Evolutionary conservation across 2,329 filamentous ascomycete genomes (phyloP), one percentile per base, ranked within the genome.

Genomic region (Botrytis byssoidea): DNA sequence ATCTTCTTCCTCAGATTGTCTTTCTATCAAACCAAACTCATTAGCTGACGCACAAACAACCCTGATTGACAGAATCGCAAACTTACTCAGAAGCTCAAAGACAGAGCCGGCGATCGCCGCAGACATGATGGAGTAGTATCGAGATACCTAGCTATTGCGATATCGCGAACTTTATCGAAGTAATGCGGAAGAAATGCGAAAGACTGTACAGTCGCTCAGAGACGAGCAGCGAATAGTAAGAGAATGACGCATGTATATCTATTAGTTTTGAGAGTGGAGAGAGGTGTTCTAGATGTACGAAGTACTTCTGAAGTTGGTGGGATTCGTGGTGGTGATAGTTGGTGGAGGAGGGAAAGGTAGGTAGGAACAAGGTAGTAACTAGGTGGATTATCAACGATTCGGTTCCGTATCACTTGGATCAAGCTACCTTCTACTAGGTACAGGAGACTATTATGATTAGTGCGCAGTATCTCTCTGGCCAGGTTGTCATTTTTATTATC

Each of bases 31-130:
- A 22, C 42, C 48, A 22, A 12, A 29, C 16, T 10, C n/a, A 65
- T 80, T 75, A 80, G 78, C 74, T 71, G 65, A n/a, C 67, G 74
- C 67, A 66, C 66, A 55, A n/a, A n/a, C 20, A 65, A 35, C 40
- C 63, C 4, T 10, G 32, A 37, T 44, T 35, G n/a, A 42, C 42
- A 20, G 35, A 51, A 18, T 72, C 55, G 71, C 71, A 73, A 73
- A 76, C 79, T 61, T 81, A 82, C 81, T 81, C 60, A 82, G 75
- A 46, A 82, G 77, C 77, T 81, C 79, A 70, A 78, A 79, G 70
- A 78, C 78, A 9, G 79, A 76, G 67, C 75, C 77, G 46, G 76
- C 79, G 42, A 81, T 74, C 12, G 76, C 74, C 42, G 79, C 77
- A 71, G 79, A 79, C 75, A 79, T 77, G 63, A 74, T 78, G 75